phyloP scores from a whole-genome alignment of 2,329 filamentous ascomycete genomes.

The Huntiella bhutanensis region DNA sequence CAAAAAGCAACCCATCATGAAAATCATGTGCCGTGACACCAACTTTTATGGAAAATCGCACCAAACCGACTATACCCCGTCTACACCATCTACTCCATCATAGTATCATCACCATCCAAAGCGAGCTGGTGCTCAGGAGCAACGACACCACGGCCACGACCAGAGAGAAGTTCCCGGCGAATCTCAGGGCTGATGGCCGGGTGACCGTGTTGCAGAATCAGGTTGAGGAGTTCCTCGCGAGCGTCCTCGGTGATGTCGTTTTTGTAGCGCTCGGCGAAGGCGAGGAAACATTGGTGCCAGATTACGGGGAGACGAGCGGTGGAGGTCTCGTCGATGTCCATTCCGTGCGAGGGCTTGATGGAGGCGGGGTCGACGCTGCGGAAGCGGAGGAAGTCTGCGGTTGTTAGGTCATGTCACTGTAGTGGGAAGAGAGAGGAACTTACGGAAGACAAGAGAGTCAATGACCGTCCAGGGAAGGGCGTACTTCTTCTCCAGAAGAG shows the following conservation, averaged over 20 bases:
- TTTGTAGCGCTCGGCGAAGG: slow-evolving; percentile 84
- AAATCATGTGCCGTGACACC: slow-evolving; percentile 11
- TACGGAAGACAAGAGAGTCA: slow-evolving; percentile 67
- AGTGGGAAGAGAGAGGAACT: slow-evolving; percentile 2
- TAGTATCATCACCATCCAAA: slow-evolving; percentile 73
- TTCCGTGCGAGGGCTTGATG: slow-evolving; percentile 27
- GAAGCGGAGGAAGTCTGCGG: slow-evolving; percentile 69
- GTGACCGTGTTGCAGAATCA: slow-evolving; percentile 71
- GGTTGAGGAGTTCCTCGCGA: slow-evolving; percentile 72
- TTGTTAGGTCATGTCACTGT: neutral
- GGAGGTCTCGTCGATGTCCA: slow-evolving; percentile 34
- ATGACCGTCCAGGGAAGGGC: slow-evolving; percentile 88
- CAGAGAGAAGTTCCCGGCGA: slow-evolving; percentile 69
- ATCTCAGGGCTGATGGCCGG: slow-evolving; percentile 81
- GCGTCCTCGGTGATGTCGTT: slow-evolving; percentile 95
- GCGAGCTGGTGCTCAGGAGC: slow-evolving; percentile 23
- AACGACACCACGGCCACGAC: slow-evolving; percentile 63
- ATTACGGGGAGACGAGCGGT: slow-evolving; percentile 64
- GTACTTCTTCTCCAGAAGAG: slow-evolving; percentile 90
- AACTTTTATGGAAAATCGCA: slow-evolving; percentile 8
- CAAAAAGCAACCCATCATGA: slow-evolving; percentile 10
- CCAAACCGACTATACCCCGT: neutral
- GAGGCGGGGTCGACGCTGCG: slow-evolving; percentile 45
- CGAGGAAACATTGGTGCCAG: slow-evolving; percentile 85
- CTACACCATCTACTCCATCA: slow-evolving; percentile 31